These are phyloP conservation scores for Stachybotrys elegans DNA, from an alignment of 2,329 filamentous ascomycete species.

Conservation along the genomic window DNA sequence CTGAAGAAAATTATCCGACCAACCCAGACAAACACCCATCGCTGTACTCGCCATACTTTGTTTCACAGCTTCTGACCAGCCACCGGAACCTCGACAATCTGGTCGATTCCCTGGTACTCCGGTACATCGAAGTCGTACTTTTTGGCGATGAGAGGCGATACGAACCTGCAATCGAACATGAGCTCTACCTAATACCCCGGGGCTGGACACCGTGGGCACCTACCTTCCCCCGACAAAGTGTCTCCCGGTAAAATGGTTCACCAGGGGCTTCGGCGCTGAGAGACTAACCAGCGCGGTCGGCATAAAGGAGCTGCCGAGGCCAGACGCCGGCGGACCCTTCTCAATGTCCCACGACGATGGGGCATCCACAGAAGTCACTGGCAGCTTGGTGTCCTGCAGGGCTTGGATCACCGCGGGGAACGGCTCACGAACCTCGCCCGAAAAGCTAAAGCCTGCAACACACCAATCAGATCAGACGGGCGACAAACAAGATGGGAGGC, in stretches of 20 bases:
- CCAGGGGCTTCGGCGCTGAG: constrained; percentile 88
- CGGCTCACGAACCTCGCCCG: constrained; percentile 85
- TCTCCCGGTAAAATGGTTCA: constrained; percentile 75
- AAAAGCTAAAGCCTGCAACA: constrained; percentile 78
- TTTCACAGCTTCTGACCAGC: constrained; percentile 48
- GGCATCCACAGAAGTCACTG: constrained; percentile 85
- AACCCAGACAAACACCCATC: too few species aligned
- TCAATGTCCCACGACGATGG: constrained; percentile 96
- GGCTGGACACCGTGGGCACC: too few species aligned
- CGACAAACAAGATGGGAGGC: too few species aligned
- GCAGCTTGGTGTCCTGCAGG: constrained; percentile 66
- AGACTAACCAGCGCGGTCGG: constrained; percentile 79
- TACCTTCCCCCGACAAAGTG: constrained; percentile 89
- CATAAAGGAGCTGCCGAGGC: constrained; percentile 74
- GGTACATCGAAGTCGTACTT: constrained; percentile 86
- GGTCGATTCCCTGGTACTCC: constrained; percentile 78
- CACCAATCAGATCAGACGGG: constrained; percentile 11
- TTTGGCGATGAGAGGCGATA: constrained; percentile 69
- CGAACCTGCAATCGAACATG: constrained; percentile 56
- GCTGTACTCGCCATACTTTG: background rate
- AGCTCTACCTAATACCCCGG: too few species aligned
- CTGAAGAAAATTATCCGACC: constrained; percentile 1
- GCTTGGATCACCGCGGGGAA: constrained; percentile 78
- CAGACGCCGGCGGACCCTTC: constrained; percentile 70
- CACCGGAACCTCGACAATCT: constrained; percentile 70